Evolutionary conservation across 1,139 yeast genomes (phyloP), one percentile per base, ranked within the genome.

Genomic region (Arxiozyma heterogenica): DNA sequence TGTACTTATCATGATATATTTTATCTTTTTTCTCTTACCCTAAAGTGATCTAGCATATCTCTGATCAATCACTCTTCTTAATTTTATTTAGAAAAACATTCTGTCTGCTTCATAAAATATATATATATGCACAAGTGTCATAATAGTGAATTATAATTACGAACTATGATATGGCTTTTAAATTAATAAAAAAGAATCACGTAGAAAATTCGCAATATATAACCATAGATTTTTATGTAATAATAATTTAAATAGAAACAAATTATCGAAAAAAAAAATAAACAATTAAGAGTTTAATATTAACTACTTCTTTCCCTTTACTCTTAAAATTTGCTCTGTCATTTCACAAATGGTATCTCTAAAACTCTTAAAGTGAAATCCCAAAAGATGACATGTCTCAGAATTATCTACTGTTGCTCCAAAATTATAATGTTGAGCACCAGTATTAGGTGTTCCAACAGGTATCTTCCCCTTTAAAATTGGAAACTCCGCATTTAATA

Each of bases 321-420:
- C 30, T 30, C 55, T 57, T 43, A 70, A 58, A 21, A 75, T 67
- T 62, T 78, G 82, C 8, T 61, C 57, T 18, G 73, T 74, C 6
- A 77, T 64, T 54, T 77, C 82, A 46, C 62, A 58, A 43, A 79
- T 69, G 20, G 74, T 63, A 53, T 70, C 58, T 50, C 73, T 71
- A 47, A 77, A 65, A 12, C 47, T 21, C 34, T 46, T 69, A 52
- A 72, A 74, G 20, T 73, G 63, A 54, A 71, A 59, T 3, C 59
- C 59, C 30, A 60, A 48, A 3, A 59, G 42, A 27, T 55, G 51
- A 42, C 53, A 56, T 23, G 61, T 59, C 47, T 58, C 64, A 54
- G 68, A 58, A 6, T 62, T 58, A 42, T 61, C 63, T 43, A 56
- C 49, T 11, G 44, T 46, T 5, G 59, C 51, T 52, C 57, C 54